Evolutionary conservation across 768 basidiomycete genomes (phyloP).

Genomic region (Antrodiella citrinella): DNA sequence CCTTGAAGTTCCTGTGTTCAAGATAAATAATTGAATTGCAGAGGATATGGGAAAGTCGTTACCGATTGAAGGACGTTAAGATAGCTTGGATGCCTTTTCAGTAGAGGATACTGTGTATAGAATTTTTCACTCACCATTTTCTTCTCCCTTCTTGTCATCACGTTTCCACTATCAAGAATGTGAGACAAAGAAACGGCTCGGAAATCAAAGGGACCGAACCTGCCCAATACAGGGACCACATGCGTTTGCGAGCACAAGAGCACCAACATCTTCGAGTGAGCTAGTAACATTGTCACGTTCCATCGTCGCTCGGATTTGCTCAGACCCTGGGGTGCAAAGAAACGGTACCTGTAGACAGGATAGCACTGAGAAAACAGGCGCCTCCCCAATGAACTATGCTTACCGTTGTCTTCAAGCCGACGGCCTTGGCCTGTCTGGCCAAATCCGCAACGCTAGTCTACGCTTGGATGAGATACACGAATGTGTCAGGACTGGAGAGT

Average conservation of each 20-base stretch:
- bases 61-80: constrained; percentile 92
- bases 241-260: constrained; percentile 90
- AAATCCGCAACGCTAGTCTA: constrained; percentile 92
- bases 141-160: constrained; percentile 76
- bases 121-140: constrained; percentile 59
- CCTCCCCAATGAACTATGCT: neutral
- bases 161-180: constrained; percentile 71
- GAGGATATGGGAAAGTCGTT: constrained; percentile 17
- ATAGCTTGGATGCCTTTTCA: constrained; percentile 53
- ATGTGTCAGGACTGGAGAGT: constrained; percentile 4
- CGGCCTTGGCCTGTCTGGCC: constrained; percentile 80
- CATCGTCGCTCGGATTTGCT: constrained; percentile 96
- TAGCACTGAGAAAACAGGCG: neutral
- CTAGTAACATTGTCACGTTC: constrained; percentile 87
- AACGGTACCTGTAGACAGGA: constrained; percentile 54
- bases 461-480: neutral
- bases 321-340: constrained; percentile 84
- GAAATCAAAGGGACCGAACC: constrained; percentile 27
- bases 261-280: constrained; percentile 83
- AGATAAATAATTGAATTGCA: constrained; percentile 2
- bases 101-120: neutral
- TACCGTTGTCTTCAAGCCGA: constrained; percentile 72
- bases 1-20: constrained; percentile 67
- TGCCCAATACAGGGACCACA: constrained; percentile 99
- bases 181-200: neutral